Conservation (phyloP, 805 yeast genomes). For the Pichia exigua region DNA sequence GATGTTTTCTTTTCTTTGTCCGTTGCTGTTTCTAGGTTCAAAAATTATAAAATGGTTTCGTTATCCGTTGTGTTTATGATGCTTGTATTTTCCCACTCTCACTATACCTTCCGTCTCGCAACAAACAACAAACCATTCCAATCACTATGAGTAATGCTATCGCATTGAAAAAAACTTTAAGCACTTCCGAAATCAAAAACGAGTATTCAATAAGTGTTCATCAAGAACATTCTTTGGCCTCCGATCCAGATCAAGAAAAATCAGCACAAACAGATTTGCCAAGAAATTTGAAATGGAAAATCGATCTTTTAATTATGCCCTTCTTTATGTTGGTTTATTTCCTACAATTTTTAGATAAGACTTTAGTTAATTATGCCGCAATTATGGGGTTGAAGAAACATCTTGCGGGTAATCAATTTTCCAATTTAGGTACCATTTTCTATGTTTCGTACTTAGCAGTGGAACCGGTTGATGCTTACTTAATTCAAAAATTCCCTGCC, state of each 20-base stretch:
- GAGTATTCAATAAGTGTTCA: neutral
- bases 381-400: neutral
- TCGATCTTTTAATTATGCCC: conserved; percentile 8
- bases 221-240: neutral
- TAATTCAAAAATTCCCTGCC: conserved; percentile 31
- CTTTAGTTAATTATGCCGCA: neutral
- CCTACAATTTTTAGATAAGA: conserved; percentile 3
- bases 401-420: conserved; percentile 10
- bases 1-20: too few species aligned
- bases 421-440: conserved; percentile 31
- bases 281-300: conserved; percentile 8
- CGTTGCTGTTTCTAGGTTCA: too few species aligned
- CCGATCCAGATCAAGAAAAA: neutral
- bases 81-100: too few species aligned
- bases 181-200: neutral
- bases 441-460: conserved; percentile 41
- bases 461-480: conserved; percentile 36
- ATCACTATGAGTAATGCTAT: too few species aligned
- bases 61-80: too few species aligned
- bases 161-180: neutral
- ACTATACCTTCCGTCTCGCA: too few species aligned
- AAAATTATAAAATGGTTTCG: too few species aligned
- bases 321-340: conserved; percentile 7
- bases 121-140: too few species aligned
- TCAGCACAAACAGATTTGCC: neutral